A percentile compares a stretch with the other conserved stretches of the same genome.
These are phyloP conservation scores for Aspergillus diversus DNA, from an alignment of 495 filamentous ascomycete species.

Conservation along the genomic window DNA sequence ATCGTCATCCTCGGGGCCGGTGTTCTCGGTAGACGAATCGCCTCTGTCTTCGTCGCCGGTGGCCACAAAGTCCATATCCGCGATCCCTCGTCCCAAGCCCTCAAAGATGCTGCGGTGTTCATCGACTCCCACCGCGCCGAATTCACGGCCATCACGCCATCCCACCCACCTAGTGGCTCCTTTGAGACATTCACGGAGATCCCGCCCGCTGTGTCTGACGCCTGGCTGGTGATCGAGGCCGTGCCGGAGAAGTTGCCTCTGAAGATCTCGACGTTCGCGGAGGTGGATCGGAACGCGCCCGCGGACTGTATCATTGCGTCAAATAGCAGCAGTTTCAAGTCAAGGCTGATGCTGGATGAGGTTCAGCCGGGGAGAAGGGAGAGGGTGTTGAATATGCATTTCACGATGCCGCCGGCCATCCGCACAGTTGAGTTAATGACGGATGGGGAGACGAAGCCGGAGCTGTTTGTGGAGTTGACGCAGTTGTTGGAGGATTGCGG, in stretches of 20 bases:
- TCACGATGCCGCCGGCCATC: conserved; percentile 54
- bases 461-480: conserved; percentile 48
- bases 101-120: conserved; percentile 34
- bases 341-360: conserved; percentile 31
- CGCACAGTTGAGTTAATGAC: conserved; percentile 61
- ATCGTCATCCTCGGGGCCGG: conserved; percentile 51
- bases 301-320: conserved; percentile 52
- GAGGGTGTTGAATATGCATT: conserved; percentile 54
- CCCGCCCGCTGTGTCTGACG: conserved; percentile 27
- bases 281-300: conserved; percentile 45
- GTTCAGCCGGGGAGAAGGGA: conserved; percentile 19
- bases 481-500: conserved; percentile 45
- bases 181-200: conserved; percentile 32
- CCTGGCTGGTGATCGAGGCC: conserved; percentile 54
- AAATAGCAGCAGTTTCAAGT: conserved; percentile 41
- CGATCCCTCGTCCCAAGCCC: conserved; percentile 36
- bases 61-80: conserved; percentile 49
- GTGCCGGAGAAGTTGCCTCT: conserved; percentile 54
- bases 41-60: conserved; percentile 39
- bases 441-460: conserved; percentile 47
- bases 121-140: conserved; percentile 39
- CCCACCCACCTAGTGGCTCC: conserved; percentile 11
- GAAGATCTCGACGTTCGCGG: conserved; percentile 49
- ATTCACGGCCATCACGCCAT: conserved; percentile 24
- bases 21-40: conserved; percentile 53